Base-by-base conservation (phyloP, 345 rosid species). In the Acer yangbiense region DNA sequence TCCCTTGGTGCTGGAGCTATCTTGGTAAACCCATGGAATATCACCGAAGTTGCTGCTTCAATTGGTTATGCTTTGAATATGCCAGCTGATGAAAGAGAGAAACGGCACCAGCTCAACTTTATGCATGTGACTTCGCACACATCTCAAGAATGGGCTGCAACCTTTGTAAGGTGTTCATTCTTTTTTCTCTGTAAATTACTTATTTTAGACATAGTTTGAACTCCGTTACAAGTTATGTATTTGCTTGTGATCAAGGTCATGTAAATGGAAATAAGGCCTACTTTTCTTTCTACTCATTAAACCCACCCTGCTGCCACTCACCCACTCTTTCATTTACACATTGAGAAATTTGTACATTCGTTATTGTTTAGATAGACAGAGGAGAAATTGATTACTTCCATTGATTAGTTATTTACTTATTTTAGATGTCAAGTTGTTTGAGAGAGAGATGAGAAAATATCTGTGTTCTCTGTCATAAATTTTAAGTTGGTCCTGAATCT, bases 91-190 rank as follows among this genome's bases (percentile, higher is more conserved):
- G 92, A 89, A 84, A 83, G 90, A 85, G 92, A 89, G 66, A 87
- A 88, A 72, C 86, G 90, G 32, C 87, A 87, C 78, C 86, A 85
- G 65, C 92, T 85, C 73, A 89, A 89, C 76, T 89, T 85, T 65
- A 74, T 78, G 84, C 89, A 89, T 85, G 92, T 89, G 57, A 89
- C 92, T 44, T 83, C 86, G 67, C 92, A 89, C 79, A 87, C 92
- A 43, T 85, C 92, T 66, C 92, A 89, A 81, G 92, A 87, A 81
- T 89, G 92, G 92, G 92, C 92, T 74, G 88, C 88, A 80, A 89
- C 90, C 14, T 89, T 89, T 78, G 85, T 89, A 44, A 89, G 92
- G 90, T 89, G 72, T 44, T 78, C 46, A 66, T 63, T 50, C 32
- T 52, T 74, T 55, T 60, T 39, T 58, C 73, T 13, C 63, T 66